Evolutionary conservation across 192 early-diverging fungal species (phyloP), one percentile per base, ranked within the genome.

Genomic region (Mortierella antarctica): DNA sequence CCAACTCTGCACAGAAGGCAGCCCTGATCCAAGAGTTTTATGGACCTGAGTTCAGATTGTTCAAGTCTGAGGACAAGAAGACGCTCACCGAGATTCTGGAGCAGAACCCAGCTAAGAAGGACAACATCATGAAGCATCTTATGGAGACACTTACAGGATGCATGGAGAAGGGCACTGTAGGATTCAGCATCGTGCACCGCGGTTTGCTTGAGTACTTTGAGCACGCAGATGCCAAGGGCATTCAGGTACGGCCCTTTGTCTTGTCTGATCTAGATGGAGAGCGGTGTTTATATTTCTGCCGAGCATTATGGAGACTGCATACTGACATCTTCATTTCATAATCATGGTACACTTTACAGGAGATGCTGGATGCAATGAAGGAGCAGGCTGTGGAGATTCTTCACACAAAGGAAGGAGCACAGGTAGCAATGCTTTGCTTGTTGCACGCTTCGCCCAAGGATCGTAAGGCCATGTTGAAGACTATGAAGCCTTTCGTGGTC

Each of bases 371-470:
- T 76, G 72, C 89, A 1, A 86, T 97, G 77, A 93, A 95, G 74
- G 94, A 96, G 67, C 90, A 93, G 65, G 84, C 95, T 10, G 90
- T 90, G 40, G 90, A 95, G 82, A 93, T 99, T 57, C 84, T 98
- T 63, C 97, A 99, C 74, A 99, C 96, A 45, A 87, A 92, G 57
- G 96, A 98, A 67, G 97, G 97, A 65, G 89, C 96, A 8, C 92
- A 89, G 39, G 93, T 93, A 21, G 92, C 91, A 7, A 96, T 96
- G 90, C 88, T 92, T 44, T 94, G 91, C 62, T 64, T 99, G 62
- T 82, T 93, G 21, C 83, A 96, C 76, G 92, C 91, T 11, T 86
- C 91, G 20, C 87, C 94, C 47, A 97, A 97, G 87, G 95, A 97
- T 82, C 92, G 96, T 78, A 98, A 98, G 86, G 84, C 85, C 17